Conservation (phyloP, 2,329 filamentous ascomycete genomes). For the Conoideocrella luteorostrata region DNA sequence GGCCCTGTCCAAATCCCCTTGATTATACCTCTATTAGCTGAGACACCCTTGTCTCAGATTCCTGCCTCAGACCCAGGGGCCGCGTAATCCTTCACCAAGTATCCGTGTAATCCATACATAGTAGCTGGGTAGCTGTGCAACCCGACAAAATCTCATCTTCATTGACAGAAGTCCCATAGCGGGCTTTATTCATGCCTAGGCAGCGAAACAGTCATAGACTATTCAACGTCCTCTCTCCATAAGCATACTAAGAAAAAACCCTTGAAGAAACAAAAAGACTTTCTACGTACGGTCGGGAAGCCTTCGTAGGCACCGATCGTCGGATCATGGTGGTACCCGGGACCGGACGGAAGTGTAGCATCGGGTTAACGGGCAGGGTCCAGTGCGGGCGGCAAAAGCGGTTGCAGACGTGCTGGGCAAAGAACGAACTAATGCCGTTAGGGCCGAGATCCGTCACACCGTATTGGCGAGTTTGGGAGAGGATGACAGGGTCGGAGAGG, state of each 20-base stretch:
- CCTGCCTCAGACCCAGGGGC: too few relatives aligned
- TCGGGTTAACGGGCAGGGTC: constrained; percentile 7
- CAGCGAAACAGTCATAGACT: too few relatives aligned
- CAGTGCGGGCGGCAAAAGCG: constrained; percentile 20
- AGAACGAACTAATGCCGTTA: constrained; percentile 33
- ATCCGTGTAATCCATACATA: too few relatives aligned
- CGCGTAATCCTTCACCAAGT: too few relatives aligned
- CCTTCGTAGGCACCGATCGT: constrained; percentile 4
- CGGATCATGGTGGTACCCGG: constrained; percentile 10
- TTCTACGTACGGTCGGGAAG: background rate
- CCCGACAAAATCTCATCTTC: too few relatives aligned
- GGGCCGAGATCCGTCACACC: constrained; percentile 33
- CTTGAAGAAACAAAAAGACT: background rate
- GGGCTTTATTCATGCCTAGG: too few relatives aligned
- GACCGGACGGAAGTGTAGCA: constrained; percentile 4
- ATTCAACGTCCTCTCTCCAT: too few relatives aligned
- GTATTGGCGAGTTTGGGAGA: constrained; percentile 29
- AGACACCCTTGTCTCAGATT: too few relatives aligned
- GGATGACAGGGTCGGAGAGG: constrained; percentile 35
- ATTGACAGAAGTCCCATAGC: too few relatives aligned
- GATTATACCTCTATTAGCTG: too few relatives aligned
- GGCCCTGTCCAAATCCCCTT: too few relatives aligned
- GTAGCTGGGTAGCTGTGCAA: too few relatives aligned
- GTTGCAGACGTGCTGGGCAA: constrained; percentile 29
- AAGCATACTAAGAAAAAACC: background rate